Percentiles rank a stretch among this genome's conserved stretches.
Evolutionary conservation across 768 basidiomycete species (phyloP).

Genomic region (Podaxis sp.): DNA sequence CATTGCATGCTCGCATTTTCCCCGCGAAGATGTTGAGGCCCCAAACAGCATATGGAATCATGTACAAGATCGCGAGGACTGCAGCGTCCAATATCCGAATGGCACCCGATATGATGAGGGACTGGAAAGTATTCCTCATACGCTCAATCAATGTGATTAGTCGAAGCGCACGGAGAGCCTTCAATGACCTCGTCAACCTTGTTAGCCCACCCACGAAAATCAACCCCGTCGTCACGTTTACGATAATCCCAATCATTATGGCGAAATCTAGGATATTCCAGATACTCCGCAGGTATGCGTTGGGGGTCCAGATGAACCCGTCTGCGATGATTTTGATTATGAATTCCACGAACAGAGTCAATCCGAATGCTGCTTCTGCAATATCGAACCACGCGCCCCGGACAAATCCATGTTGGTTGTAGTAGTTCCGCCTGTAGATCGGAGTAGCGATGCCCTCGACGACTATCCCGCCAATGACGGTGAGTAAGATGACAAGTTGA

Average conservation of each 20-base stretch:
- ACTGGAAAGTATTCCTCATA: slow-evolving; percentile 85
- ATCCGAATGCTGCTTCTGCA: slow-evolving; percentile 69
- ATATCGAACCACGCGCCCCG: slow-evolving; percentile 87
- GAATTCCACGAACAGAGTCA: slow-evolving; percentile 77
- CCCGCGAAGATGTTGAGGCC: slow-evolving; percentile 92
- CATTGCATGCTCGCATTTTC: slow-evolving; percentile 82
- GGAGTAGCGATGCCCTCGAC: slow-evolving; percentile 85
- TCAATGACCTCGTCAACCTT: slow-evolving; percentile 81
- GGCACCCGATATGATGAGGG: slow-evolving; percentile 83
- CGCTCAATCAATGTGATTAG: slow-evolving; percentile 86
- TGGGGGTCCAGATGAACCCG: slow-evolving; percentile 87
- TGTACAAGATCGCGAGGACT: slow-evolving; percentile 83
- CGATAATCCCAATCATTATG: slow-evolving; percentile 74
- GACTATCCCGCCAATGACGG: slow-evolving; percentile 79
- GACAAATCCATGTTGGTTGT: slow-evolving; percentile 51
- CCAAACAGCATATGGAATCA: slow-evolving; percentile 93
- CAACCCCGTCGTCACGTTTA: slow-evolving; percentile 71
- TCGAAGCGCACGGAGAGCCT: slow-evolving; percentile 84
- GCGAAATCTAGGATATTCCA: slow-evolving; percentile 93
- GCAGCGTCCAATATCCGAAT: slow-evolving; percentile 86
- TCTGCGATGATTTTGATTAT: slow-evolving; percentile 90
- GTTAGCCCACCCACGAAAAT: slow-evolving; percentile 76
- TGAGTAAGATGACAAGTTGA: slow-evolving; percentile 67
- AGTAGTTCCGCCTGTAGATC: slow-evolving; percentile 74
- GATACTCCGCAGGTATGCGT: slow-evolving; percentile 86